Conservation (phyloP, 352 stramenopile genomes). For the Globisporangium solare region DNA sequence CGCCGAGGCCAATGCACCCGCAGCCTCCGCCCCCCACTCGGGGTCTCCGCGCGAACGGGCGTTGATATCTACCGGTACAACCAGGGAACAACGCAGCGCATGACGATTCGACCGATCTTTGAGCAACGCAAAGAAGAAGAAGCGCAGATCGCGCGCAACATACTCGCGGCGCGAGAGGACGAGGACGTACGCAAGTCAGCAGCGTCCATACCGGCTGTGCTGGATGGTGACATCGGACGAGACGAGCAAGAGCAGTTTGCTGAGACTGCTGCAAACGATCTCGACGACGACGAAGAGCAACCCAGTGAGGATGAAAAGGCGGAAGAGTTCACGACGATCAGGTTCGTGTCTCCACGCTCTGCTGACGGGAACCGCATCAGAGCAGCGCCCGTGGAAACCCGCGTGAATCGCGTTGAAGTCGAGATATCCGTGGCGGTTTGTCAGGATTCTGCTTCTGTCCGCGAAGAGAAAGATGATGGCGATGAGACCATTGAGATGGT, state of each 20-base stretch:
- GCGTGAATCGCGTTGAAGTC: not conserved
- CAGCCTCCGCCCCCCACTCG: conserved; percentile 30
- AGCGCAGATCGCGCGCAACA: conserved; percentile 18
- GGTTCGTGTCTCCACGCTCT: conserved; percentile 7
- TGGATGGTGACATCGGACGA: not conserved
- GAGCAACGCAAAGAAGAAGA: conserved; percentile 48
- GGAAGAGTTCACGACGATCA: conserved; percentile 7
- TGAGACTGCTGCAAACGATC: too few relatives aligned
- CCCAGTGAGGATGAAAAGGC: not conserved
- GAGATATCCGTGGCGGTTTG: too few relatives aligned
- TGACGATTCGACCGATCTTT: conserved; percentile 71
- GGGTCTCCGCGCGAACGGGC: conserved; percentile 39
- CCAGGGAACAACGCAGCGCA: conserved; percentile 43
- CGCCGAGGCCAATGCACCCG: conserved; percentile 24
- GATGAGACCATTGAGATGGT: too few relatives aligned
- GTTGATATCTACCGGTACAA: conserved; percentile 64
- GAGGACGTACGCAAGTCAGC: not conserved
- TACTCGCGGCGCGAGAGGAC: conserved; percentile 23
- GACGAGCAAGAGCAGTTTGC: not conserved
- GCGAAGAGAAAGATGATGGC: too few relatives aligned
- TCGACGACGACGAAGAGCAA: too few relatives aligned
- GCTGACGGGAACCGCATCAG: not conserved
- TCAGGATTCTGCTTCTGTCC: too few relatives aligned
- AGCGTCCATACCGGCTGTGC: too few relatives aligned
- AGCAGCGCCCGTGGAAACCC: not conserved